Conservation (phyloP, 306 rosid genomes). For the Sicyos baderoa region DNA sequence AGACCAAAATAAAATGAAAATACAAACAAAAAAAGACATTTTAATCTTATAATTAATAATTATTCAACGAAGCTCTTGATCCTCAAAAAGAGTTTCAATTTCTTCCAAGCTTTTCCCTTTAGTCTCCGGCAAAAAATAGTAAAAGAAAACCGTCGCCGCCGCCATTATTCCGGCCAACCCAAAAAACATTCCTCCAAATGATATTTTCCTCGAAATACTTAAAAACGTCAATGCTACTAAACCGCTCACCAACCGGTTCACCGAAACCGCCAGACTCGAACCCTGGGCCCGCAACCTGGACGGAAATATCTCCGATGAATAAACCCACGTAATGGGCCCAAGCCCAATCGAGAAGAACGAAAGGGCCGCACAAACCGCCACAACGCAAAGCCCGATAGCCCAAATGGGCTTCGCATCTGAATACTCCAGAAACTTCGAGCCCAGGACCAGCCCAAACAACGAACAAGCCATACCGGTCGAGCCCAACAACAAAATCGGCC, state of each 20-base stretch:
- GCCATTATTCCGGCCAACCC: conserved; percentile 48
- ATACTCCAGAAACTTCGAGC: conserved; percentile 35
- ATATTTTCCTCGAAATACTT: conserved; percentile 35
- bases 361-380: conserved; percentile 48
- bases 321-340: conserved; percentile 78
- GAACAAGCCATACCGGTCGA: conserved; percentile 56
- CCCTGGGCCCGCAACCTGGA: conserved; percentile 62
- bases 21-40: too few relatives aligned
- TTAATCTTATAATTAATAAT: neutral
- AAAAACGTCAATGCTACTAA: conserved; percentile 4
- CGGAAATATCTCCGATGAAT: conserved; percentile 68
- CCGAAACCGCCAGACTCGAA: conserved; percentile 45
- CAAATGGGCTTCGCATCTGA: conserved; percentile 35
- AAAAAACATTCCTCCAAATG: conserved; percentile 53
- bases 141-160: conserved; percentile 38
- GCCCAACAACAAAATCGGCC: conserved; percentile 63
- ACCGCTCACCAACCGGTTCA: conserved; percentile 11
- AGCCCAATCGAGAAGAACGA: conserved; percentile 75
- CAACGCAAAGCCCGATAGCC: conserved; percentile 44
- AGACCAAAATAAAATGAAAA: too few relatives aligned
- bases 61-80: conserved; percentile 1
- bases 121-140: conserved; percentile 44
- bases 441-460: conserved; percentile 46
- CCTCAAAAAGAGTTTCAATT: conserved; percentile 34
- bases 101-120: conserved; percentile 40